Base-by-base conservation (phyloP, 495 filamentous ascomycete species). In the Chaetomium tenue region DNA sequence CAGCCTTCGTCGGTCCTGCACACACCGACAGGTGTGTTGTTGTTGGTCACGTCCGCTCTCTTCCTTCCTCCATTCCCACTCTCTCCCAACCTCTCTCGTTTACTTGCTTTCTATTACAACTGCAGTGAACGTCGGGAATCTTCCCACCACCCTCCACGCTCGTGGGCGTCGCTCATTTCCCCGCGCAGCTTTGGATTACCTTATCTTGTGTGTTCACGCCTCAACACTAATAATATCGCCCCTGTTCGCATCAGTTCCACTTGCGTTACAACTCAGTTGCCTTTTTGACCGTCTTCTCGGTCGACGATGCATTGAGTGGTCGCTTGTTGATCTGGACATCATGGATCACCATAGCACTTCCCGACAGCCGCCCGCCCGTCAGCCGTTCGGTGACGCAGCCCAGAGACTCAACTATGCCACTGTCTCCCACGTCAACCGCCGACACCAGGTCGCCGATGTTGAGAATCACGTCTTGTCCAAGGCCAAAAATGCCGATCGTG, bases 321-420 rank as follows among this genome's bases (percentile, higher is more conserved):
- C 47, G 28, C 12, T 46, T 15, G 33, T 22, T 46, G 13, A 30
- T 11, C 33, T 46, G 18, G 11, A 46, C 12, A 56, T 53, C 56
- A 82, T 83, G 79, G 77, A 76, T 67, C 60, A 71, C 44, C 67
- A 60, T 60, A 61, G 57, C 55, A 66, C 64, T 50, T 58, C 72
- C 47, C 70, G 66, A 22, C 48, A 72, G 30, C 71, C 70, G n/a
- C 51, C 68, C 47, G 62, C 68, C 56, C 79, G 81, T 33, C 63
- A 77, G 61, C 79, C 81, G 11, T 68, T 83, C 25, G 78, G 78
- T 58, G 81, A 84, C 66, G 76, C 79, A 62, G 81, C 81, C 6
- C 65, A 75, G 39, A 74, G 81, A 52, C 66, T 81, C 33, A 78
- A 79, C 69, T 79, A 79, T 57, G 61, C 68, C 47, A 63, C 71